phyloP scores from a whole-genome alignment of 2,329 filamentous ascomycete species.

The Fusarium citri region DNA sequence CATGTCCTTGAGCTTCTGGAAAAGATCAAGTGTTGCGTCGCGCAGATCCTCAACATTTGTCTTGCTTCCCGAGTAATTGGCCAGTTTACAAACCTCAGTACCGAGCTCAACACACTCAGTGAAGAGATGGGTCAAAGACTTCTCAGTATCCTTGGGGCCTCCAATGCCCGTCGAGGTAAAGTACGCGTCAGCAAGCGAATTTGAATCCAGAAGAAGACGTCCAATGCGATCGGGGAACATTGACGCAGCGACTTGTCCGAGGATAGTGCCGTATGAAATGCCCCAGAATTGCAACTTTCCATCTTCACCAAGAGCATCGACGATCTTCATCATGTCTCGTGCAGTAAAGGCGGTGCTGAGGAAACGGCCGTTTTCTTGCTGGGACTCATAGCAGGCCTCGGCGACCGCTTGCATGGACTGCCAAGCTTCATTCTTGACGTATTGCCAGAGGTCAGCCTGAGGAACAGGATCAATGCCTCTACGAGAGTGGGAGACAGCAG shows the following conservation, averaged over 20 bases:
- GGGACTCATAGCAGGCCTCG: constrained; percentile 42
- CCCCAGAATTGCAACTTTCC: constrained; percentile 53
- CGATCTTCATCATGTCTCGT: constrained; percentile 55
- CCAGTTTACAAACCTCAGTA: constrained; percentile 20
- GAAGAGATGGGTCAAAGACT: constrained; percentile 20
- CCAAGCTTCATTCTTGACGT: constrained; percentile 12
- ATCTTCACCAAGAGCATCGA: constrained; percentile 53
- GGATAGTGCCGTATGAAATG: constrained; percentile 40
- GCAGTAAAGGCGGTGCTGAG: constrained; percentile 53
- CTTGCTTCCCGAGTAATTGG: constrained; percentile 25
- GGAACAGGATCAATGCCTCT: constrained; percentile 7
- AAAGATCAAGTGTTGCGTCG: background rate
- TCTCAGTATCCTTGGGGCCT: constrained; percentile 27
- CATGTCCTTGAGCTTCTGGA: constrained; percentile 19
- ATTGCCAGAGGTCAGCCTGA: constrained; percentile 22
- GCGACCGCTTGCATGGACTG: background rate
- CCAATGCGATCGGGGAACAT: constrained; percentile 43
- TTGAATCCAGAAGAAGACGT: constrained; percentile 40
- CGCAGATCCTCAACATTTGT: constrained; percentile 25
- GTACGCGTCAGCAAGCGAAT: constrained; percentile 31
- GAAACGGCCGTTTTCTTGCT: constrained; percentile 44
- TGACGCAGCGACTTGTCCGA: constrained; percentile 36
- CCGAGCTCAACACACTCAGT: constrained; percentile 32
- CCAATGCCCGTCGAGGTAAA: constrained; percentile 13
- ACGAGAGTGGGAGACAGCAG: constrained; percentile 1